Evolutionary conservation across 148 eudicot genomes (phyloP).

Genomic region (Bassia scoparia): DNA sequence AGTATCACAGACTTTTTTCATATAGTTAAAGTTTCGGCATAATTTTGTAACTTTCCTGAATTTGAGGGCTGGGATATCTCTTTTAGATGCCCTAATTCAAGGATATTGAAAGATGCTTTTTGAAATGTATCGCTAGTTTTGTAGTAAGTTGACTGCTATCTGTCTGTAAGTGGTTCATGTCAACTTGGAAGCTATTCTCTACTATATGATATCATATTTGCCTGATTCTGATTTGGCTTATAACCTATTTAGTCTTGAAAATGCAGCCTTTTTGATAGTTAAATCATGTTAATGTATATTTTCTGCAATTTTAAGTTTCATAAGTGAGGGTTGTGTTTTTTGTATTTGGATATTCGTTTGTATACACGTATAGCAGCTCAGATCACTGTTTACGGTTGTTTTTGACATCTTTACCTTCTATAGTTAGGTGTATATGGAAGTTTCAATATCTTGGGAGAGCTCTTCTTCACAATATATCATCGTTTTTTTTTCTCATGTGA

Average conservation of each 20-base stretch:
- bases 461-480: slow-evolving; percentile 65
- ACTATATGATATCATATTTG: too few relatives aligned
- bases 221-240: background rate
- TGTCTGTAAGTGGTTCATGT: background rate
- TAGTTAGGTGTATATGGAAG: slow-evolving; percentile 82
- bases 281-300: too few relatives aligned
- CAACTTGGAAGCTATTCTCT: background rate
- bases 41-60: too few relatives aligned
- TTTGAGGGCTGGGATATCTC: background rate
- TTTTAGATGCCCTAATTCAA: too few relatives aligned
- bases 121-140: background rate
- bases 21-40: too few relatives aligned
- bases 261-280: background rate
- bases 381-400: background rate
- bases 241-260: background rate
- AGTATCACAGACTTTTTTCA: too few relatives aligned
- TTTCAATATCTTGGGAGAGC: slow-evolving; percentile 63
- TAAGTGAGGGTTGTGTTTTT: background rate
- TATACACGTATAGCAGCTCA: background rate
- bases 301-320: too few relatives aligned
- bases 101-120: background rate
- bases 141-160: background rate
- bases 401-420: slow-evolving; percentile 4
- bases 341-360: background rate
- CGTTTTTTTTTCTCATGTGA: slow-evolving; percentile 54